Conservation (phyloP, 2,329 filamentous ascomycete species). For the Cryphonectria nitschkei region DNA sequence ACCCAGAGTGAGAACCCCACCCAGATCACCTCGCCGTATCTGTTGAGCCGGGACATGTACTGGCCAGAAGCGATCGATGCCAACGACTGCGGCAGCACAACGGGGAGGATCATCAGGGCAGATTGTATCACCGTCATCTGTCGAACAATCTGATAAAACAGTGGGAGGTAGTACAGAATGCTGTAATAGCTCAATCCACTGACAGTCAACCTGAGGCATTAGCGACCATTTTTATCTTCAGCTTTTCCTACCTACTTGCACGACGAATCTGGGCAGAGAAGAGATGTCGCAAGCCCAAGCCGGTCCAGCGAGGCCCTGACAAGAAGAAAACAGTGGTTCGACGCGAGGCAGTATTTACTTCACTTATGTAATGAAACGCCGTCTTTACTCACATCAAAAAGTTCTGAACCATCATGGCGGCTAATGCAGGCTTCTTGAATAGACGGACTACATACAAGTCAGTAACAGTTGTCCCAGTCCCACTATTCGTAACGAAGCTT, state of each 20-base stretch:
- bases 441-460: conserved; percentile 46
- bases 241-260: neutral
- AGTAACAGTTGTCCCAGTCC: neutral
- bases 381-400: conserved; percentile 50
- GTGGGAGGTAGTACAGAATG: conserved; percentile 62
- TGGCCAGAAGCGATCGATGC: conserved; percentile 55
- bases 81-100: conserved; percentile 48
- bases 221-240: neutral
- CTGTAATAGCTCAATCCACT: conserved; percentile 59
- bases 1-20: conserved; percentile 42
- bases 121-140: conserved; percentile 41
- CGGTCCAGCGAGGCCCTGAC: neutral
- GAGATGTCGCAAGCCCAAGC: neutral
- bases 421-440: conserved; percentile 57
- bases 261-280: neutral
- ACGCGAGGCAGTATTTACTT: neutral
- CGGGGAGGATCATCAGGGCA: conserved; percentile 51
- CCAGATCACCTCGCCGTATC: conserved; percentile 64
- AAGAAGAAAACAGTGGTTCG: neutral
- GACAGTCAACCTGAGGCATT: neutral
- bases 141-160: conserved; percentile 59
- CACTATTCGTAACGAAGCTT: neutral
- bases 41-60: conserved; percentile 59
- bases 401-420: conserved; percentile 59
- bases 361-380: neutral